phyloP scores from a whole-genome alignment of 805 yeast genomes.

The Ogataea glucozyma region DNA sequence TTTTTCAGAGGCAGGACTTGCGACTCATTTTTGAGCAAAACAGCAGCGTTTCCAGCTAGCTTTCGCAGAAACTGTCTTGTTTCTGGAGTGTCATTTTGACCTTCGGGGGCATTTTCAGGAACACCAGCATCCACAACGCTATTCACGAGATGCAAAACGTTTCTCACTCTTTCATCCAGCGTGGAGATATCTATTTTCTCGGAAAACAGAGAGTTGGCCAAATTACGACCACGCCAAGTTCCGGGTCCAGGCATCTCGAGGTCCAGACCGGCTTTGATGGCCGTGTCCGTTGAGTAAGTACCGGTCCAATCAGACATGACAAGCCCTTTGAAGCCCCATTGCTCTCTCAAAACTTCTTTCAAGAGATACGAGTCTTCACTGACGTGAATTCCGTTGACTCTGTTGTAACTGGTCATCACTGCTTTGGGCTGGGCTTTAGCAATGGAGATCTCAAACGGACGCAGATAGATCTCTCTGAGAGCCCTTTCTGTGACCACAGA shows the following conservation, averaged over 20 bases:
- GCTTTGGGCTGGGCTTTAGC: constrained; percentile 52
- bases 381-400: constrained; percentile 60
- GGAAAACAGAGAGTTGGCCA: constrained; percentile 42
- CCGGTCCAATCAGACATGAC: constrained; percentile 70
- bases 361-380: constrained; percentile 47
- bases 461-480: constrained; percentile 61
- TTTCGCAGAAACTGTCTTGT: constrained; percentile 45
- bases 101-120: constrained; percentile 41
- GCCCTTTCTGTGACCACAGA: constrained; percentile 59
- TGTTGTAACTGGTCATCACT: constrained; percentile 64
- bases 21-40: constrained; percentile 55
- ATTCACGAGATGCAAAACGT: constrained; percentile 49
- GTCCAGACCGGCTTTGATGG: constrained; percentile 58
- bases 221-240: constrained; percentile 41
- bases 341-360: constrained; percentile 48
- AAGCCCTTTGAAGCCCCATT: constrained; percentile 59
- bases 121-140: constrained; percentile 43
- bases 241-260: constrained; percentile 68
- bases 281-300: constrained; percentile 45
- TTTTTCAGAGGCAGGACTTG: constrained; percentile 48
- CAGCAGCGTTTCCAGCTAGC: constrained; percentile 53
- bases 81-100: constrained; percentile 47
- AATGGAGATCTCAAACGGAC: constrained; percentile 62
- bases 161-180: constrained; percentile 49
- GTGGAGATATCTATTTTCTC: constrained; percentile 42